Base-by-base conservation (phyloP, 805 yeast species). In the Ogataea methanolica region DNA sequence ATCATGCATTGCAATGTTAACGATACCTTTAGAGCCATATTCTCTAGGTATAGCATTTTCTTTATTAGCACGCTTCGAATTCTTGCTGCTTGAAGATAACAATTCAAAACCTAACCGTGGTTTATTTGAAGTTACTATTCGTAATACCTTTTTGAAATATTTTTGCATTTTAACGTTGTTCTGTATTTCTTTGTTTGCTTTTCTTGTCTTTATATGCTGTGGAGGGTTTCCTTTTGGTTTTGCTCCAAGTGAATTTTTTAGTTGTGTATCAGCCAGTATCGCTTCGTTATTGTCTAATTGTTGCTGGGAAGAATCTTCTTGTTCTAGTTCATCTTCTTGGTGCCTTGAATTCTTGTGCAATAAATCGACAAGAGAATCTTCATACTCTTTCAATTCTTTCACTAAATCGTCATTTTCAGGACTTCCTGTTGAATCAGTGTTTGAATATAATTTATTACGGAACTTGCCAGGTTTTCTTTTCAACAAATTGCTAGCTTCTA, bases 1-100 rank as follows among this genome's bases (percentile, higher is more conserved):
- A 45, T 65, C 69, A 47, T 65, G 69, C 43, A 57, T 41, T 16
- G 69, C 69, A 39, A 66, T 58, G 43, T 65, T 57, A 4, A 58
- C 52, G 11, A 59, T 51, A 15, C 62, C 62, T 49, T 56, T 61
- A 16, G 54, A 31, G 7, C 67, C 68, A 36, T 61, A 65, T n/a
- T 42, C 50, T 41, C 67, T 54, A 12, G 44, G 48, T 23, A 55
- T 46, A 5, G 50, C 9, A 14, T 46, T 23, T 9, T 47, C 51
- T 12, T 44, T 40, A 15, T 40, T 29, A n/a, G 43, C 23, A 6
- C 37, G 35, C 14, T 22, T 22, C 11, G 17, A 21, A 15, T 46
- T 39, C n/a, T 23, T 31, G 19, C 31, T 22, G n/a, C 31, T 16
- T 19, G 43, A 39, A 33, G 38, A 17, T 36, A 26, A 33, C 22